These are phyloP conservation scores for Cladobotryum mycophilum DNA, from an alignment of 2,329 filamentous ascomycete species.

Conservation along the genomic window DNA sequence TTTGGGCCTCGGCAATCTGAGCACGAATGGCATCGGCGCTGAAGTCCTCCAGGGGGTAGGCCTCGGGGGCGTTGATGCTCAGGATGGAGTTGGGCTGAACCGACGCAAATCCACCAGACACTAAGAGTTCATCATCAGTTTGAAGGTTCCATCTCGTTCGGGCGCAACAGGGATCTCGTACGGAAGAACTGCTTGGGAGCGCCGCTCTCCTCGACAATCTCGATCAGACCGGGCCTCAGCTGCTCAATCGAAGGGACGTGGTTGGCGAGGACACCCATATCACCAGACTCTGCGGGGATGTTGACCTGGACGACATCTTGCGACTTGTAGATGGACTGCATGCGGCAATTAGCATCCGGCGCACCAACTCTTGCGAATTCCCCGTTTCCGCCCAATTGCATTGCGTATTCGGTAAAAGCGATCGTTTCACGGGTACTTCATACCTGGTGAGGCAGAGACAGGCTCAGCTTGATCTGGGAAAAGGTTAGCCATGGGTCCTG, in stretches of 20 bases:
- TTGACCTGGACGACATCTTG: slow-evolving; percentile 88
- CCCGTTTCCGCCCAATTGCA: slow-evolving; percentile 22
- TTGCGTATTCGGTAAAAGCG: slow-evolving; percentile 19
- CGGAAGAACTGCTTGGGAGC: slow-evolving; percentile 95
- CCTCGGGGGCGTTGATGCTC: slow-evolving; percentile 98
- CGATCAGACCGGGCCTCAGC: slow-evolving; percentile 91
- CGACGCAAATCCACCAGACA: slow-evolving; percentile 93
- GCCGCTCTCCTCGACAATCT: slow-evolving; percentile 90
- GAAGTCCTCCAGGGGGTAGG: slow-evolving; percentile 91
- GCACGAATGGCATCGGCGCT: slow-evolving; percentile 81
- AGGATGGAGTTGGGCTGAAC: slow-evolving; percentile 91
- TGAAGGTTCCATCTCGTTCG: slow-evolving; percentile 5
- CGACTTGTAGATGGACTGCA: slow-evolving; percentile 63
- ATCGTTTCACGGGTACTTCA: slow-evolving; percentile 30
- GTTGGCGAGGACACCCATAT: slow-evolving; percentile 99
- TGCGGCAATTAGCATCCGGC: slow-evolving; percentile 46
- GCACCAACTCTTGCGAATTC: slow-evolving; percentile 21
- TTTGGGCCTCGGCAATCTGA: slow-evolving; percentile 92
- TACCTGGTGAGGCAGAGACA: slow-evolving; percentile 98
- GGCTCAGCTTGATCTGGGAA: slow-evolving; percentile 83
- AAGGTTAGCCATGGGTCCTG: slow-evolving; percentile 8
- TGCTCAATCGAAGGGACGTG: slow-evolving; percentile 99
- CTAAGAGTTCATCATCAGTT: slow-evolving; percentile 38
- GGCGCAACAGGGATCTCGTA: slow-evolving; percentile 44
- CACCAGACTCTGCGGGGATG: slow-evolving; percentile 93